Evolutionary conservation across 352 stramenopile species (phyloP).

Genomic region (Phytophthora constricta): DNA sequence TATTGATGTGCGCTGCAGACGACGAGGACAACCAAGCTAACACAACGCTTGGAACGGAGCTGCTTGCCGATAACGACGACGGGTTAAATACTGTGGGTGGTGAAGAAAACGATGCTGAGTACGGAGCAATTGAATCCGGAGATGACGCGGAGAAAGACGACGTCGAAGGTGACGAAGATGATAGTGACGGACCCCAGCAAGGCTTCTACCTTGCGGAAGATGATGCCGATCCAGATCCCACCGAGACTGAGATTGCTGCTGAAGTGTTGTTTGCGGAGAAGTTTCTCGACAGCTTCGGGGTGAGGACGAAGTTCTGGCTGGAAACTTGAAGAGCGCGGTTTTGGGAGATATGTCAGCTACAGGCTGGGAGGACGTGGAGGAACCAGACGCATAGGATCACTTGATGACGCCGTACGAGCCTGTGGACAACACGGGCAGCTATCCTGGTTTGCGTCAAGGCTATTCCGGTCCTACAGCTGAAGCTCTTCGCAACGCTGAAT

Average conservation of each 20-base stretch:
- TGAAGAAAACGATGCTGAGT: background rate
- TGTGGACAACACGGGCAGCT: background rate
- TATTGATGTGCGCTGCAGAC: background rate
- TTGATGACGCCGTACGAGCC: slow-evolving; percentile 7
- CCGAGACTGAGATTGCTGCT: slow-evolving; percentile 1
- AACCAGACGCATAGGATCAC: slow-evolving; percentile 5
- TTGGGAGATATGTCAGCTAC: slow-evolving; percentile 5
- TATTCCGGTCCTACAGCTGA: slow-evolving; percentile 5
- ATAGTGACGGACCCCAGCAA: background rate
- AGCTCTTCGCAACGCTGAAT: slow-evolving; percentile 4
- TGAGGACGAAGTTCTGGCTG: slow-evolving; percentile 12
- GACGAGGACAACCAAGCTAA: slow-evolving; percentile 3
- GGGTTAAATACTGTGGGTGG: slow-evolving; percentile 3
- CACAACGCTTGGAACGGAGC: background rate
- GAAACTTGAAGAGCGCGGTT: slow-evolving; percentile 15
- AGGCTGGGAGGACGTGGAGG: slow-evolving; percentile 14
- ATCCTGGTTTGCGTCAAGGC: slow-evolving; percentile 12
- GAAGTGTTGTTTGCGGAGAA: slow-evolving; percentile 17
- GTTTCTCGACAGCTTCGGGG: slow-evolving; percentile 13
- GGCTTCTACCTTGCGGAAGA: background rate
- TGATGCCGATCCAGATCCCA: slow-evolving; percentile 10
- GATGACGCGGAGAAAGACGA: slow-evolving; percentile 20
- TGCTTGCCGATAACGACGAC: slow-evolving; percentile 7
- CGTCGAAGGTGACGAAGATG: slow-evolving; percentile 5
- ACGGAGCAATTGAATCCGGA: slow-evolving; percentile 16